phyloP scores from a whole-genome alignment of 164 flowering plant genomes.

The Stephania cephalantha region DNA sequence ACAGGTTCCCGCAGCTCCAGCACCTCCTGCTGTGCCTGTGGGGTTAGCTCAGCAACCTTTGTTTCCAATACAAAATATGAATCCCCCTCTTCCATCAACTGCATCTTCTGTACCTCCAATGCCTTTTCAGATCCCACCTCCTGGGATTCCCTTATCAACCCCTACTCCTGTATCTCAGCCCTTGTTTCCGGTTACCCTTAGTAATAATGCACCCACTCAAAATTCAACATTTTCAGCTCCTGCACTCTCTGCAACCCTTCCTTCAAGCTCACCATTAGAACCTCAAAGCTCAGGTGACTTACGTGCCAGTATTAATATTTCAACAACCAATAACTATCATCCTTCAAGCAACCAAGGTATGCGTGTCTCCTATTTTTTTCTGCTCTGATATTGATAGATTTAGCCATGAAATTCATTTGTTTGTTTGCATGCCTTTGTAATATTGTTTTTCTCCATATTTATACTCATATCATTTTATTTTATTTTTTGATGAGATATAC shows the following conservation, averaged over 20 bases:
- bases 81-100: slow-evolving; percentile 40
- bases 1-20: slow-evolving; percentile 43
- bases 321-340: slow-evolving; percentile 28
- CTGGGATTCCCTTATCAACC: slow-evolving; percentile 52
- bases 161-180: slow-evolving; percentile 71
- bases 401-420: not conserved
- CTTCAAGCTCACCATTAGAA: slow-evolving; percentile 41
- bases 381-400: not conserved
- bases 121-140: slow-evolving; percentile 49
- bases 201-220: slow-evolving; percentile 38
- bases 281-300: slow-evolving; percentile 30
- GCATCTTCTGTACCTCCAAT: slow-evolving; percentile 41
- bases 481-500: no score
- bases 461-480: not conserved
- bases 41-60: slow-evolving; percentile 63
- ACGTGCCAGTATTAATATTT: slow-evolving; percentile 19
- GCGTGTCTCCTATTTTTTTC: slow-evolving; percentile 4
- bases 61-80: slow-evolving; percentile 73
- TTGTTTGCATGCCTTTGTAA: not conserved
- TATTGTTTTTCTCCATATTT: not conserved
- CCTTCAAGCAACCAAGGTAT: slow-evolving; percentile 42
- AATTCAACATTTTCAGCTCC: slow-evolving; percentile 49
- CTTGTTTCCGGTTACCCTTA: slow-evolving; percentile 63
- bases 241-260: slow-evolving; percentile 30
- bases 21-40: slow-evolving; percentile 41